Percentiles rank a stretch among this genome's conserved stretches.
These are phyloP conservation scores for Colletotrichum costaricense DNA, from an alignment of 2,329 filamentous ascomycete genomes.

Conservation along the genomic window DNA sequence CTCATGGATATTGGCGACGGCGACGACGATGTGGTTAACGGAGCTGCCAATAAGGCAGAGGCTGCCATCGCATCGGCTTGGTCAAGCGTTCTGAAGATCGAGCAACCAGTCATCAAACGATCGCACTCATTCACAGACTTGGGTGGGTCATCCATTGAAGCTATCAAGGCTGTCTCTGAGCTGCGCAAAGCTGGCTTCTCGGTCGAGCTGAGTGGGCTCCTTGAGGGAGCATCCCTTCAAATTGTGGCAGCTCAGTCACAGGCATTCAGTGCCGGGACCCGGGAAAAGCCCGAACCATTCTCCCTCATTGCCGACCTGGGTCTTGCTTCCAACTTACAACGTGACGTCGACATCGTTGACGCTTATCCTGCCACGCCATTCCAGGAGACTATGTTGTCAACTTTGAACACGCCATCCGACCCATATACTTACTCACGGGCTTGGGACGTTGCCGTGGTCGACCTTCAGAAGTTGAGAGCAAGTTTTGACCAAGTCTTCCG, in stretches of 20 bases:
- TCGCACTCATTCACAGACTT: slow-evolving; percentile 34
- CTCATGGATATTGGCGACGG: background rate
- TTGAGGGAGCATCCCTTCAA: background rate
- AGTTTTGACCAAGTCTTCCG: slow-evolving; percentile 34
- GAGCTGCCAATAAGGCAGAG: background rate
- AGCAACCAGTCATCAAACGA: slow-evolving; percentile 9
- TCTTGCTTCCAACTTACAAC: background rate
- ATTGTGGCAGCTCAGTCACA: background rate
- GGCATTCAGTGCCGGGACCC: background rate
- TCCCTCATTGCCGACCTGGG: slow-evolving; percentile 1
- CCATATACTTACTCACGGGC: slow-evolving; percentile 37
- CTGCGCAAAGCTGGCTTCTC: slow-evolving; percentile 8
- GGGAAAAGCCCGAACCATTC: slow-evolving; percentile 23
- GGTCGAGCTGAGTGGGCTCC: background rate
- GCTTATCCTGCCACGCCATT: slow-evolving; percentile 40
- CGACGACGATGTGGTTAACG: no score
- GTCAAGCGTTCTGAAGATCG: slow-evolving; percentile 32
- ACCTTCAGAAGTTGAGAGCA: slow-evolving; percentile 19
- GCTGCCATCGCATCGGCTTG: slow-evolving; percentile 21
- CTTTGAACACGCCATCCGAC: slow-evolving; percentile 7
- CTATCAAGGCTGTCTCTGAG: slow-evolving; percentile 31
- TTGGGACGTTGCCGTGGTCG: slow-evolving; percentile 32
- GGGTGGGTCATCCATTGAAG: slow-evolving; percentile 38
- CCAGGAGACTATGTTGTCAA: slow-evolving; percentile 38
- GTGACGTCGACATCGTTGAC: slow-evolving; percentile 22